Evolutionary conservation across 176 grass and related monocot species (phyloP).

Genomic region (Zoysia japonica): DNA sequence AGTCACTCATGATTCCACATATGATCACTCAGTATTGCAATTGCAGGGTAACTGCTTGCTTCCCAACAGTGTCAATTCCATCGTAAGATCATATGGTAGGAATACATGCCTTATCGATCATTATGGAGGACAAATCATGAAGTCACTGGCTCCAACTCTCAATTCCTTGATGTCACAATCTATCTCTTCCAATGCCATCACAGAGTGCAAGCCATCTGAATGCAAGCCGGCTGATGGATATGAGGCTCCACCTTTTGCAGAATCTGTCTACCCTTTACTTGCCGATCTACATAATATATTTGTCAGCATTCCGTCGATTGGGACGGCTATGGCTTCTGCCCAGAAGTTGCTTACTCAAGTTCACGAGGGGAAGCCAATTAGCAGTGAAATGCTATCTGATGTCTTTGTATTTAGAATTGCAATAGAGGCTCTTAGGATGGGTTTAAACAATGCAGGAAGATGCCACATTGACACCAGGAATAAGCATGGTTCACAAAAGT

Average conservation of each 20-base stretch:
- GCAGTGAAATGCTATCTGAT: slow-evolving; percentile 63
- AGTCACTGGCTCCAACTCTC: slow-evolving; percentile 57
- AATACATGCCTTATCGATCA: slow-evolving; percentile 57
- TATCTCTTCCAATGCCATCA: slow-evolving; percentile 23
- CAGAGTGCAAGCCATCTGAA: slow-evolving; percentile 44
- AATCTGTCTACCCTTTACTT: slow-evolving; percentile 79
- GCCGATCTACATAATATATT: slow-evolving; percentile 83
- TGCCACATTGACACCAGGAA: slow-evolving; percentile 37
- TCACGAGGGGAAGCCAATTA: slow-evolving; percentile 65
- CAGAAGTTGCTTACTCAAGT: slow-evolving; percentile 74
- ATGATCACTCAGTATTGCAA: slow-evolving; percentile 44
- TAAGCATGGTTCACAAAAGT: slow-evolving; percentile 24
- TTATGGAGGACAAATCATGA: slow-evolving; percentile 55
- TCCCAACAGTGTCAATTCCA: slow-evolving; percentile 44
- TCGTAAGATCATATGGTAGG: slow-evolving; percentile 45
- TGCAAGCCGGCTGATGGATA: slow-evolving; percentile 43
- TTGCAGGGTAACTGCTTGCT: slow-evolving; percentile 55
- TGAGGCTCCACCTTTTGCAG: slow-evolving; percentile 68
- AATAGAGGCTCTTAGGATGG: slow-evolving; percentile 81
- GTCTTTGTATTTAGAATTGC: slow-evolving; percentile 81
- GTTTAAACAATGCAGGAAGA: slow-evolving; percentile 69
- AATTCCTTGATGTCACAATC: slow-evolving; percentile 49
- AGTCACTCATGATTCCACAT: slow-evolving; percentile 31
- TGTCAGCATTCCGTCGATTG: slow-evolving; percentile 66
- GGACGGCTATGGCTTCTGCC: slow-evolving; percentile 71